Conservation (phyloP, 495 filamentous ascomycete genomes). For the Acidiella bohemica region DNA sequence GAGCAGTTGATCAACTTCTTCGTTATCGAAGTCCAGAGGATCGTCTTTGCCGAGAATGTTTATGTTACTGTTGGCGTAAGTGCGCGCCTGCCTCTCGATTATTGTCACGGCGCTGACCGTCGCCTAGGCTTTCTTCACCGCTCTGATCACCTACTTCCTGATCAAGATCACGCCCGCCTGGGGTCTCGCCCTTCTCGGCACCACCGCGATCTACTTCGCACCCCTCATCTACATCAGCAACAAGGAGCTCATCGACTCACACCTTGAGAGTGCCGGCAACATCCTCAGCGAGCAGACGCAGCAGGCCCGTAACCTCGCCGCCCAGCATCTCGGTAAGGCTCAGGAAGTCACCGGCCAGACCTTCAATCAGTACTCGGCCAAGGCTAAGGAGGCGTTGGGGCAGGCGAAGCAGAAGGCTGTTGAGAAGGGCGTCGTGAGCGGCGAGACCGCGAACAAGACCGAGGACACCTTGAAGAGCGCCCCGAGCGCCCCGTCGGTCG, state of each 20-base stretch:
- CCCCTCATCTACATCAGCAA: constrained; percentile 87
- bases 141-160: constrained; percentile 82
- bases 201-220: constrained; percentile 65
- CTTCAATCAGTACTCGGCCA: constrained; percentile 67
- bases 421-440: constrained; percentile 10
- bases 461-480: constrained; percentile 5
- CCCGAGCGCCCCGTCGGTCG: background rate
- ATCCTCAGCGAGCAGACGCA: constrained; percentile 66
- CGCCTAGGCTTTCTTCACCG: constrained; percentile 59
- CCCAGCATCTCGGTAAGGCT: constrained; percentile 65
- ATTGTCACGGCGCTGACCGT: no score
- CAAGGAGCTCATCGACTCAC: constrained; percentile 81
- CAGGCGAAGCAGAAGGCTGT: constrained; percentile 17
- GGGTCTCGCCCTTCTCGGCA: constrained; percentile 70
- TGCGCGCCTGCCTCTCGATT: no score
- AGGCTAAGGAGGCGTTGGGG: constrained; percentile 64
- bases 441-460: constrained; percentile 8
- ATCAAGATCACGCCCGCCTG: constrained; percentile 90
- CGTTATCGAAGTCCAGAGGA: constrained; percentile 87
- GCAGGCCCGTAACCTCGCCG: constrained; percentile 66
- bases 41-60: constrained; percentile 90
- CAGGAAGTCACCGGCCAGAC: constrained; percentile 67
- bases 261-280: constrained; percentile 57
- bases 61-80: constrained; percentile 67
- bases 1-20: constrained; percentile 95